These are phyloP conservation scores for Cenchrus americanus DNA, from an alignment of 176 grass and related monocot genomes.

Conservation along the genomic window DNA sequence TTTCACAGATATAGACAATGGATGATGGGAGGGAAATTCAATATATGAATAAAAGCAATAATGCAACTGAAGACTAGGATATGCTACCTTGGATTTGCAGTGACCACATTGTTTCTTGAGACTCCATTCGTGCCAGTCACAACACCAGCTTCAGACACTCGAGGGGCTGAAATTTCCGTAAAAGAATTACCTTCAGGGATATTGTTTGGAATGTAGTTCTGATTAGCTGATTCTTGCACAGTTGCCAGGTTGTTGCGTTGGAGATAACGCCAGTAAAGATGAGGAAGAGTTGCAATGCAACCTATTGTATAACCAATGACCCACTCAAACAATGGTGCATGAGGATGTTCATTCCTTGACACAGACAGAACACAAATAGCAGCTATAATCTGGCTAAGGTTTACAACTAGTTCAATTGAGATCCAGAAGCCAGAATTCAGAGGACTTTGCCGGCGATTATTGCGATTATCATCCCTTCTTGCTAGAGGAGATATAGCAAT, in stretches of 20 bases:
- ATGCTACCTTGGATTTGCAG: constrained; percentile 63
- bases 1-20: constrained; percentile 21
- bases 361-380: constrained; percentile 74
- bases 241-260: constrained; percentile 53
- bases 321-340: constrained; percentile 82
- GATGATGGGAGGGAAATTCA: neutral
- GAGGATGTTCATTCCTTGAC: constrained; percentile 77
- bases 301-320: constrained; percentile 87
- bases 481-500: constrained; percentile 39
- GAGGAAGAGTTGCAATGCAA: constrained; percentile 77
- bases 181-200: constrained; percentile 56
- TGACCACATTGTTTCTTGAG: constrained; percentile 38
- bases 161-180: constrained; percentile 41
- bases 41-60: neutral
- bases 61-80: constrained; percentile 25
- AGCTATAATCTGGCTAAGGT: constrained; percentile 83
- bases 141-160: constrained; percentile 35
- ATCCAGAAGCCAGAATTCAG: constrained; percentile 95
- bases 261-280: constrained; percentile 91
- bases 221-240: constrained; percentile 56
- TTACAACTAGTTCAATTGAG: constrained; percentile 81
- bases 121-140: constrained; percentile 32
- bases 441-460: constrained; percentile 62
- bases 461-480: constrained; percentile 62
- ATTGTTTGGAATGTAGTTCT: constrained; percentile 58